Conservation (phyloP, 2,329 filamentous ascomycete genomes). For the Cordyceps militaris region DNA sequence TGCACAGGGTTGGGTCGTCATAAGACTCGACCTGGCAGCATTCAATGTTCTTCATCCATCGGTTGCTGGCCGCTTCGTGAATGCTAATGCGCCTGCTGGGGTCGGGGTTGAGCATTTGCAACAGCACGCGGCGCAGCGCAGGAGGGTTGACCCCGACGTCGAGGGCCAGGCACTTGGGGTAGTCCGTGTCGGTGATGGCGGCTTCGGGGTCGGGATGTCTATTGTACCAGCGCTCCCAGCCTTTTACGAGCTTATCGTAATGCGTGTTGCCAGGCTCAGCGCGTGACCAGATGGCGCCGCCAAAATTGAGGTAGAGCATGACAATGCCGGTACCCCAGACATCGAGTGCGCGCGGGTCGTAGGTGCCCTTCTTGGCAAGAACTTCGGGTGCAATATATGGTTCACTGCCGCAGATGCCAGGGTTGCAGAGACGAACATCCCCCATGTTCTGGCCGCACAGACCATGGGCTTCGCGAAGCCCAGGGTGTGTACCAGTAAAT, state of each 20-base stretch:
- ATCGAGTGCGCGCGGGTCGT: constrained; percentile 72
- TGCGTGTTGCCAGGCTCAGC: constrained; percentile 51
- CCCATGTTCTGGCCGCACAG: constrained; percentile 68
- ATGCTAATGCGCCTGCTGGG: constrained; percentile 65
- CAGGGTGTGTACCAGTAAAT: constrained; percentile 75
- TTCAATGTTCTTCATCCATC: constrained; percentile 68
- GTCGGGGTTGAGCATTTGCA: constrained; percentile 78
- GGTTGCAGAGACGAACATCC: constrained; percentile 62
- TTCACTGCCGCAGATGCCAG: constrained; percentile 76
- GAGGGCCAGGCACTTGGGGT: constrained; percentile 58
- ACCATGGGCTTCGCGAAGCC: constrained; percentile 63
- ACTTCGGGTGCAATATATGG: constrained; percentile 88
- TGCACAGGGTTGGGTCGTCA: constrained; percentile 53
- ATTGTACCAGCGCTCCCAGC: constrained; percentile 62
- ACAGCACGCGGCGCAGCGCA: constrained; percentile 60
- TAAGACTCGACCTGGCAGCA: constrained; percentile 71
- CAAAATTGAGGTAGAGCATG: constrained; percentile 69
- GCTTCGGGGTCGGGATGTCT: constrained; percentile 39
- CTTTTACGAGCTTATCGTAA: constrained; percentile 58
- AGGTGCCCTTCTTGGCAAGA: constrained; percentile 55
- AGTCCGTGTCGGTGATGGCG: constrained; percentile 48
- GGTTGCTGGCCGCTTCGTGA: constrained; percentile 58
- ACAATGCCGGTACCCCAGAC: constrained; percentile 83
- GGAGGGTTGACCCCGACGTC: constrained; percentile 60
- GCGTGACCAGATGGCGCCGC: constrained; percentile 66